Conservation (phyloP, 148 eudicot genomes). For the Spergularia marina region DNA sequence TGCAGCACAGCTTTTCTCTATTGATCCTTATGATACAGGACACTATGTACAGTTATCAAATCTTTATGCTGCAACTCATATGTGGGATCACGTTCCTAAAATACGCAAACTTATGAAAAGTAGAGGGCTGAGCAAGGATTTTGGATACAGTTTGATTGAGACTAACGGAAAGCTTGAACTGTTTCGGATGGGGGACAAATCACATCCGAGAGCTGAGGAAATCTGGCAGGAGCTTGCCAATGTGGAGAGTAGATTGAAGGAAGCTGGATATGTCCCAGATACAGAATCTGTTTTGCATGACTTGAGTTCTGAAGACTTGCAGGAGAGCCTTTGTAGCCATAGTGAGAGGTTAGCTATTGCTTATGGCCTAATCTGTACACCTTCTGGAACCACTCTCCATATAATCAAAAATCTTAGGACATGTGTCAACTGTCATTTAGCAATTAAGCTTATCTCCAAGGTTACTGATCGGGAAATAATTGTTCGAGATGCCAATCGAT, state of each 20-base stretch:
- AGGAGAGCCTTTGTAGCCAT: constrained; percentile 45
- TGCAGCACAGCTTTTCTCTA: constrained; percentile 48
- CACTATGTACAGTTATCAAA: constrained; percentile 73
- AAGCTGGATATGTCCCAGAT: constrained; percentile 51
- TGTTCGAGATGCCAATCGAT: constrained; percentile 56
- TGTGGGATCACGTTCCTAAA: constrained; percentile 58
- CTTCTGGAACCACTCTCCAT: constrained; percentile 42
- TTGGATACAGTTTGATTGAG: constrained; percentile 61
- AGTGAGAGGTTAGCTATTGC: constrained; percentile 58
- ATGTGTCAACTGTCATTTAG: constrained; percentile 50
- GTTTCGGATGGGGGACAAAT: constrained; percentile 52
- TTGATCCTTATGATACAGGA: constrained; percentile 53
- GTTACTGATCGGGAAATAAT: constrained; percentile 39
- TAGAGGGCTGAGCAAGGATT: constrained; percentile 55
- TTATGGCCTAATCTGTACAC: constrained; percentile 50
- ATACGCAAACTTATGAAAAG: constrained; percentile 53
- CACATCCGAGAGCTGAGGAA: constrained; percentile 54
- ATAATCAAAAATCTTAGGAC: constrained; percentile 49
- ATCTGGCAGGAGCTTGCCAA: constrained; percentile 40
- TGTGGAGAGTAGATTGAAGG: constrained; percentile 47
- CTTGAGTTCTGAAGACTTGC: constrained; percentile 49
- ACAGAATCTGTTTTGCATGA: constrained; percentile 59
- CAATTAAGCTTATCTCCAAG: constrained; percentile 49
- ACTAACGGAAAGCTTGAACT: constrained; percentile 52
- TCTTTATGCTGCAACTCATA: constrained; percentile 59